Percentiles rank a stretch among this genome's conserved stretches.
phyloP scores from a whole-genome alignment of 2,329 filamentous ascomycete species.

The Fonsecaea multimorphosa region DNA sequence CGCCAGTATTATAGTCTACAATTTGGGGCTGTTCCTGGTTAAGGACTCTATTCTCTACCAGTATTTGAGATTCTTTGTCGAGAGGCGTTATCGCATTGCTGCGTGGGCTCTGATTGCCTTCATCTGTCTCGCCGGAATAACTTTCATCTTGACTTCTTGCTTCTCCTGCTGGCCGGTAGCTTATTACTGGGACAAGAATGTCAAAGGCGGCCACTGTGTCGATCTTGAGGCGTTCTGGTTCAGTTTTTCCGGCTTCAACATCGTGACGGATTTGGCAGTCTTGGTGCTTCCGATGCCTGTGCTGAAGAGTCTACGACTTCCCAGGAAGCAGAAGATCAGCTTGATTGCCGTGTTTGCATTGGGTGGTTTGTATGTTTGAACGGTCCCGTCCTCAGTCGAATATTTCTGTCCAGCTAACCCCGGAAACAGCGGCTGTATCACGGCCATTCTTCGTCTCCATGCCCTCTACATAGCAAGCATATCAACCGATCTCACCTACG shows the following conservation, averaged over 20 bases:
- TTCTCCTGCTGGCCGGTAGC: conserved; percentile 54
- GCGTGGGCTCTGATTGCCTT: conserved; percentile 25
- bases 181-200: conserved; percentile 48
- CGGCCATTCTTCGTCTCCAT: conserved; percentile 56
- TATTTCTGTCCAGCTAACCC: conserved; percentile 18
- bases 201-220: conserved; percentile 50
- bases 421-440: conserved; percentile 48
- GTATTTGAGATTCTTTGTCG: conserved; percentile 44
- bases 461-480: conserved; percentile 53
- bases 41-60: conserved; percentile 46
- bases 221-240: conserved; percentile 59
- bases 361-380: conserved; percentile 51
- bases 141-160: conserved; percentile 21
- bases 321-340: conserved; percentile 54
- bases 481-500: conserved; percentile 46
- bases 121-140: conserved; percentile 21
- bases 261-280: conserved; percentile 64
- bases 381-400: background rate
- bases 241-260: conserved; percentile 64
- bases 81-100: conserved; percentile 22
- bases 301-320: conserved; percentile 55
- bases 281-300: conserved; percentile 59
- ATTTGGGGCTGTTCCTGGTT: conserved; percentile 43
- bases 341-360: conserved; percentile 58
- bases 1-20: conserved; percentile 45